Evolutionary conservation across 805 yeast species (phyloP).

Genomic region (Saccharomyces eubayanus): DNA sequence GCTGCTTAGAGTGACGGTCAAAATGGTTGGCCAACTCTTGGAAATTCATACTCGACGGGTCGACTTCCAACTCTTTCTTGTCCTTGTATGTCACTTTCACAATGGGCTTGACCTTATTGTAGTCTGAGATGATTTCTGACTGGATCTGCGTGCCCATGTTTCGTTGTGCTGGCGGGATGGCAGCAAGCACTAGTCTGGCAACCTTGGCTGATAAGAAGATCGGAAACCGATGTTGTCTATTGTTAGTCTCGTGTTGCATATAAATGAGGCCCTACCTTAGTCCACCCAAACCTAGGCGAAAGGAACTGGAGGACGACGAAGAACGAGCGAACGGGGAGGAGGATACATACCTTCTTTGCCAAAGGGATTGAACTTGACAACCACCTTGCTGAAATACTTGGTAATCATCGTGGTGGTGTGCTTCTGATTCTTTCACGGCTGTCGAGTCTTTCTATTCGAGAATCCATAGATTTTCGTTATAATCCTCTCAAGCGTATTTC

Average conservation of each 20-base stretch:
- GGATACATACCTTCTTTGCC: slow-evolving; percentile 46
- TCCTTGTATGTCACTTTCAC: slow-evolving; percentile 76
- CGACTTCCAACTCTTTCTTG: slow-evolving; percentile 57
- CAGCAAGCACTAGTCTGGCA: slow-evolving; percentile 69
- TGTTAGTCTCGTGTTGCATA: background rate
- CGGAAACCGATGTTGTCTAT: background rate
- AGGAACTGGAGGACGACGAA: background rate
- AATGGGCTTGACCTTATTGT: slow-evolving; percentile 43
- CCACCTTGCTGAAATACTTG: slow-evolving; percentile 72
- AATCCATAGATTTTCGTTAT: background rate
- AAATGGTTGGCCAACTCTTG: slow-evolving; percentile 57
- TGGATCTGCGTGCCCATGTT: slow-evolving; percentile 49
- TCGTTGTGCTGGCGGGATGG: slow-evolving; percentile 70
- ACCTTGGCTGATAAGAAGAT: slow-evolving; percentile 44
- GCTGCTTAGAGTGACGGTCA: slow-evolving; percentile 74
- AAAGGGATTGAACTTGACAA: slow-evolving; percentile 72
- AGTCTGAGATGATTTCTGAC: slow-evolving; percentile 47
- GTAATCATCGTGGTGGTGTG: slow-evolving; percentile 57
- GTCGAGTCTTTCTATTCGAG: background rate
- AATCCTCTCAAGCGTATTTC: background rate
- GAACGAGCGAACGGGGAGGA: background rate
- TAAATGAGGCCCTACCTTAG: background rate
- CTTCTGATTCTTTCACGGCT: background rate
- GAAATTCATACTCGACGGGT: slow-evolving; percentile 51
- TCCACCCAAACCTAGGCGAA: background rate